Conservation (phyloP, 2,329 filamentous ascomycete species). For the Nemania diffusa region DNA sequence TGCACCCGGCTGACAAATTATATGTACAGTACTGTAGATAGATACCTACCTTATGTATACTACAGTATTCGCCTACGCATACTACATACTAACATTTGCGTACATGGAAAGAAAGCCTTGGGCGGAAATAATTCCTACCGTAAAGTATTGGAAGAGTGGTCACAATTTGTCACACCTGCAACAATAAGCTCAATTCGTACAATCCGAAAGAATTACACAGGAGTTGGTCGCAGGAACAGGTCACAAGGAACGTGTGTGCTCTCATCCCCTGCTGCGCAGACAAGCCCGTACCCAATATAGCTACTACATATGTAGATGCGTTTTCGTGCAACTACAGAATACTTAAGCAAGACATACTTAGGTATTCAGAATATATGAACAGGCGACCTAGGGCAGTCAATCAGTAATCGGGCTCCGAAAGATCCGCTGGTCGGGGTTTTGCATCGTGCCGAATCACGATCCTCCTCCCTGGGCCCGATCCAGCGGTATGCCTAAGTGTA, state of each 20-base stretch:
- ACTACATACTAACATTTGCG: neutral
- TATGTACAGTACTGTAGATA: neutral
- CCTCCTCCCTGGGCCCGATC: slow-evolving; percentile 14
- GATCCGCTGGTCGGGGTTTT: slow-evolving; percentile 24
- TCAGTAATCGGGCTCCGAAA: slow-evolving; percentile 19
- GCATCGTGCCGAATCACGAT: slow-evolving; percentile 27
- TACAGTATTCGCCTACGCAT: too few species aligned
- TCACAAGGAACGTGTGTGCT: neutral
- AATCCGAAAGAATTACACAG: neutral
- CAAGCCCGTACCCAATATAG: neutral
- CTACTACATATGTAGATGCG: too few species aligned
- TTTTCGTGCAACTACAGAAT: neutral
- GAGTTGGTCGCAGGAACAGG: neutral
- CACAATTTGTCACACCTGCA: neutral
- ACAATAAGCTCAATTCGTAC: neutral
- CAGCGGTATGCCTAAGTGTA: neutral
- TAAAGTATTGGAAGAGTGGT: neutral
- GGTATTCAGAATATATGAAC: too few species aligned
- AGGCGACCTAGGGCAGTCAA: neutral
- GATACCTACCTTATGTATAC: neutral
- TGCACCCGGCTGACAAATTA: slow-evolving; percentile 18
- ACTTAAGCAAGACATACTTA: neutral
- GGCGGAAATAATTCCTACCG: neutral
- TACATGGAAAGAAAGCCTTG: neutral
- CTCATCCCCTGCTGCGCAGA: neutral